Base-by-base conservation (phyloP, 345 rosid species). In the Jatropha curcas region DNA sequence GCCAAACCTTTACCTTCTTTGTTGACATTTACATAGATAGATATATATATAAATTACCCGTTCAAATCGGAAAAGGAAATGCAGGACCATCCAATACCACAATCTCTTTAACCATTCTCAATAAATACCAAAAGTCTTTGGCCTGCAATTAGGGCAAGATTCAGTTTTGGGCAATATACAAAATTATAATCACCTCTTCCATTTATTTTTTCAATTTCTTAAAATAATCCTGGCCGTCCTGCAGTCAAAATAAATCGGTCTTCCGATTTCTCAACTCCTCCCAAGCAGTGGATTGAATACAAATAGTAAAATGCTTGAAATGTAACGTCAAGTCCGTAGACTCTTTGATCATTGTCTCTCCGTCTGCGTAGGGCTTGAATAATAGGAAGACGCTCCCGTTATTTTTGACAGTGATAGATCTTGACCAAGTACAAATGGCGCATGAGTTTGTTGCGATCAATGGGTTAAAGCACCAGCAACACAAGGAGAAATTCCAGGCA, bases 41-140 rank as follows among this genome's bases (percentile, higher is more conserved):
- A 35, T n/a, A n/a, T n/a, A 20, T 35, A 17, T 20, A 33, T 51
- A 31, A 68, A 52, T 52, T 52, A 37, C 83, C 76, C 75, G 65
- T 7, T 2, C 22, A 53, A 79, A 79, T 17, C 37, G 69, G 27
- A 79, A n/a, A 59, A 17, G 76, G 79, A 45, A 75, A 24, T 52
- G 79, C 46, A 52, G 82, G 82, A 14, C 82, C 82, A 61, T 79
- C 82, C 70, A 79, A 55, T 1, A 64, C 82, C 17, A 27, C 46
- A 75, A 53, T 50, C 76, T 75, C 30, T 61, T 71, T n/a, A n/a
- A 4, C 56, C 74, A 65, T 71, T 37, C 41, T 71, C 58, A 25
- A 61, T 35, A 67, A 34, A 75, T 61, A n/a, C 79, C 82, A 60
- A 76, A 74, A 66, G 43, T 16, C 8, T 69, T 71, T 5, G 43